Conservation (phyloP, 1,284 basidiomycete genomes). For the Ustanciosporium gigantosporum region DNA sequence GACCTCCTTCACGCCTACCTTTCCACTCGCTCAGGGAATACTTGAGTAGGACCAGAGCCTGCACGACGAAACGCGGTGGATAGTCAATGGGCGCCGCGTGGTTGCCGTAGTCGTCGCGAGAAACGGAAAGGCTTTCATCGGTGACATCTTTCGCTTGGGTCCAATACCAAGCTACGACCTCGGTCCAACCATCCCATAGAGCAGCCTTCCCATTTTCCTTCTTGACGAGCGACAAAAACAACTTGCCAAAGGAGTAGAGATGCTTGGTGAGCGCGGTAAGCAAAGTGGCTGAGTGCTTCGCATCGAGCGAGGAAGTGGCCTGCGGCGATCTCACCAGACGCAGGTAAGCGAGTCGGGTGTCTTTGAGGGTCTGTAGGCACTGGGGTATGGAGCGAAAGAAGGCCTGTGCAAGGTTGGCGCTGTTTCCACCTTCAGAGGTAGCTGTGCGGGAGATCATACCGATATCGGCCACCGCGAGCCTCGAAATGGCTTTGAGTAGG, state of each 20-base stretch:
- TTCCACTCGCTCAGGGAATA: constrained; percentile 51
- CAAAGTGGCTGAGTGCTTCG: constrained; percentile 5
- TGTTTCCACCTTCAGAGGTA: constrained; percentile 20
- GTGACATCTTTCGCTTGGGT: constrained; percentile 32
- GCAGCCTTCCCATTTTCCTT: constrained; percentile 52
- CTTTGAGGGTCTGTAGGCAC: constrained; percentile 39
- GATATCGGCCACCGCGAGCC: constrained; percentile 51
- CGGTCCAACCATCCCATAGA: constrained; percentile 55
- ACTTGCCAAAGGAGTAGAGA: constrained; percentile 53
- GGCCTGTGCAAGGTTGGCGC: constrained; percentile 47
- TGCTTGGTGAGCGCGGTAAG: constrained; percentile 52
- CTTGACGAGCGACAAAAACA: constrained; percentile 52
- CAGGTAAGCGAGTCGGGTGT: constrained; percentile 36
- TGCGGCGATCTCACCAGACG: constrained; percentile 22
- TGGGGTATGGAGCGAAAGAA: constrained; percentile 54
- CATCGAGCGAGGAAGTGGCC: constrained; percentile 7
- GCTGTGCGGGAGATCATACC: constrained; percentile 45
- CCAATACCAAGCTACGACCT: constrained; percentile 59
- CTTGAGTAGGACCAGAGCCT: constrained; percentile 51
- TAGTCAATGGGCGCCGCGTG: constrained; percentile 37
- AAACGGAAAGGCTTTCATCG: constrained; percentile 28
- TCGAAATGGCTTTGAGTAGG: constrained; percentile 47
- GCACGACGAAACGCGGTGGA: constrained; percentile 54
- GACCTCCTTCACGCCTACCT: constrained; percentile 24
- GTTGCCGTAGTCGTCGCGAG: constrained; percentile 34